Conservation (phyloP, 2,329 filamentous ascomycete species). For the Samsoniella hepiali region DNA sequence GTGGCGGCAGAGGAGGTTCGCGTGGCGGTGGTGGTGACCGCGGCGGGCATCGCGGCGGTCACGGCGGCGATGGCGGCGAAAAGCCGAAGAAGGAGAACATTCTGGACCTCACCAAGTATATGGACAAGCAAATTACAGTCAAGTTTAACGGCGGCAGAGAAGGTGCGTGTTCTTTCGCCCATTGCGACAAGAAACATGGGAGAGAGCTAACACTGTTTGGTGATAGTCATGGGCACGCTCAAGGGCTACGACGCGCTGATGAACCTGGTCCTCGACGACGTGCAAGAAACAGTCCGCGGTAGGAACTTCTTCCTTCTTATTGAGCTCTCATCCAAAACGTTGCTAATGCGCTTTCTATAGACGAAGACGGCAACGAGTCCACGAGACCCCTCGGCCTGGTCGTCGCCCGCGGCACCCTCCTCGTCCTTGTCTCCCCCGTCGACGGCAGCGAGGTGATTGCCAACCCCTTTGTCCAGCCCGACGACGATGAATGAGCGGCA, state of each 20-base stretch:
- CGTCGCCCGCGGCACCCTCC: constrained; percentile 85
- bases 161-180: constrained; percentile 49
- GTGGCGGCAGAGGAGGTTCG: constrained; percentile 43
- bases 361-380: constrained; percentile 87
- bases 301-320: constrained; percentile 26
- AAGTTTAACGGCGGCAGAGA: constrained; percentile 96
- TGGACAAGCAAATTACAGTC: constrained; percentile 92
- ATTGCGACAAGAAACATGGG: neutral
- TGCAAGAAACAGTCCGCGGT: constrained; percentile 88
- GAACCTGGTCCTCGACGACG: constrained; percentile 95
- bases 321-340: neutral
- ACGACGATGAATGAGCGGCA: constrained; percentile 49
- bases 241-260: constrained; percentile 97
- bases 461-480: constrained; percentile 81
- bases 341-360: constrained; percentile 42
- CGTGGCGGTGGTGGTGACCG: constrained; percentile 38
- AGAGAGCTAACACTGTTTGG: constrained; percentile 12
- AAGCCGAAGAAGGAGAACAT: constrained; percentile 98
- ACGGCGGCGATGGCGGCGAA: constrained; percentile 53
- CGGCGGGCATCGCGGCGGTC: constrained; percentile 35
- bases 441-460: constrained; percentile 95
- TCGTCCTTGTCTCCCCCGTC: constrained; percentile 87
- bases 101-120: constrained; percentile 89
- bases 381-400: constrained; percentile 79
- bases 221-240: constrained; percentile 74